These are phyloP conservation scores for Yamadazyma sp. DNA, from an alignment of 1,139 yeast genomes.

Conservation along the genomic window DNA sequence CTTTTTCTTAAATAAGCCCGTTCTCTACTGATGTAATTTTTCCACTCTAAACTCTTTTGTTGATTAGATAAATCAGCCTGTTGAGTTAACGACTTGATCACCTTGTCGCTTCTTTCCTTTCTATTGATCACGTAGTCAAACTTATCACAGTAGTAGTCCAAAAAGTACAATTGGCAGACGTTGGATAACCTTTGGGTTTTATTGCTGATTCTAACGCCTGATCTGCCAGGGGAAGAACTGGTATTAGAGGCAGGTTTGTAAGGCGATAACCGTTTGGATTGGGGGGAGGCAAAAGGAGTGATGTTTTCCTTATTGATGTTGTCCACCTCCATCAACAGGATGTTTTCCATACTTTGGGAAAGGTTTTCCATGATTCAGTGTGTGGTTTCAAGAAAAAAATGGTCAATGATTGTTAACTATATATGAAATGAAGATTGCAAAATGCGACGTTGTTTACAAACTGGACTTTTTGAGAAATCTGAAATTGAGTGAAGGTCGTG, in stretches of 20 bases:
- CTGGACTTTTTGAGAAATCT: constrained; percentile 3
- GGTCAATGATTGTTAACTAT: no score
- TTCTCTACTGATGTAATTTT: constrained; percentile 79
- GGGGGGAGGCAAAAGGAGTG: constrained; percentile 45
- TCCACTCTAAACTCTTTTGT: constrained; percentile 73
- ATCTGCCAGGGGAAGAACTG: constrained; percentile 2
- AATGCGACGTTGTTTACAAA: constrained; percentile 14
- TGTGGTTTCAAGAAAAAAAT: neutral
- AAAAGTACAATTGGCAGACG: constrained; percentile 78
- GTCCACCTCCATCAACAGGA: constrained; percentile 48
- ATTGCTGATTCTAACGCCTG: constrained; percentile 51
- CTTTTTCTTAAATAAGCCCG: constrained; percentile 82
- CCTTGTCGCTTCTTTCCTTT: constrained; percentile 73
- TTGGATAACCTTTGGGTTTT: constrained; percentile 86
- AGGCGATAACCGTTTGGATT: constrained; percentile 12
- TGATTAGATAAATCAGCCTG: constrained; percentile 40
- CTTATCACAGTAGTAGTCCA: constrained; percentile 95
- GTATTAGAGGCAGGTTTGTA: constrained; percentile 21
- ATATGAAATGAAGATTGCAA: neutral
- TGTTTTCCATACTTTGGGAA: constrained; percentile 48
- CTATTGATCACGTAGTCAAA: constrained; percentile 89
- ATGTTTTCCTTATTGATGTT: constrained; percentile 46
- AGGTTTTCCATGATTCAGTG: constrained; percentile 32
- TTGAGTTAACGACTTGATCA: constrained; percentile 53
- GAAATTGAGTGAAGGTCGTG: no score